Evolutionary conservation across 306 rosid species (phyloP), one percentile per base, ranked within the genome.

Genomic region (Corylus americana): DNA sequence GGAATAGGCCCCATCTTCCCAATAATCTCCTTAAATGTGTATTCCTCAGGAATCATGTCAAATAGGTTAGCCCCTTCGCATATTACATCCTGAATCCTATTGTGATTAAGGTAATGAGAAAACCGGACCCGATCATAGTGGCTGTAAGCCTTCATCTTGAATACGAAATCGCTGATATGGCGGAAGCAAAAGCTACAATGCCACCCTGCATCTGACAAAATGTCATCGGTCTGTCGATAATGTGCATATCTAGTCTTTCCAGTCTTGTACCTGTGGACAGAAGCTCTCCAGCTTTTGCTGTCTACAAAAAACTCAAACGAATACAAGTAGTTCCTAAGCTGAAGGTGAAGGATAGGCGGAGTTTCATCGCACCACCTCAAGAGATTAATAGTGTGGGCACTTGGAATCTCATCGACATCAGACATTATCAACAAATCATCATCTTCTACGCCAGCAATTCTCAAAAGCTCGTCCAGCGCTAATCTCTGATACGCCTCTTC

Each of bases 101-200:
- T 17, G 0, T 67, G 92, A 80, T 89, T 84, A 85, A 92, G 82
- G 90, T 82, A 92, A 86, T 88, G 93, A 71, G 93, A 81, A 55
- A 90, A 92, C 87, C 93, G 79, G 71, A 92, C 90, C 29, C 97
- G 82, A 47, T 92, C 97, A 0, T 79, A 72, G 39, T 92, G 97
- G 85, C 97, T 92, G 83, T 92, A 92, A 49, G 97, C 97, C 83
- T 86, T 92, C 97, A 92, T 92, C 90, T 92, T 92, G 80, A 93
- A 93, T 64, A 89, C 64, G 61, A 92, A 92, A 12, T 92, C 92
- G 1, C 86, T 89, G 82, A 92, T 85, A 48, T 2, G 79, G 63
- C 92, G 93, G 81, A 92, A 92, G 84, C 97, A 92, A 75, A 92
- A 92, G 90, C 97, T 92, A 59, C 97, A 92, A 82, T 92, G 97